phyloP scores from a whole-genome alignment of 2,329 filamentous ascomycete species.

The Aspergillus hortae region DNA sequence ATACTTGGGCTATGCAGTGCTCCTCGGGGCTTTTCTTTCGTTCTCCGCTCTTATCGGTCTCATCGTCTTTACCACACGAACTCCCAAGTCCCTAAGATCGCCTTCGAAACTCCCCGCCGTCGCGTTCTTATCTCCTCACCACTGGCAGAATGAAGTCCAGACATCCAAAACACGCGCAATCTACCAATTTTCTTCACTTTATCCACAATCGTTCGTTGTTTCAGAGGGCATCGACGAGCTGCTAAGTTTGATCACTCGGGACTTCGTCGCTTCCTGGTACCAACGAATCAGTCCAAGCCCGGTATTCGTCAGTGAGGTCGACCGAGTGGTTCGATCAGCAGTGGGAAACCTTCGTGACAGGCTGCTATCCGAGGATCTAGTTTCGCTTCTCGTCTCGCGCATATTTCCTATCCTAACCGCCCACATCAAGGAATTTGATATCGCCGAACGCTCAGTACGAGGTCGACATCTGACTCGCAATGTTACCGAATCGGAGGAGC shows the following conservation, averaged over 20 bases:
- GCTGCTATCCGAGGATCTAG: conserved; percentile 72
- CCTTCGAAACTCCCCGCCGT: conserved; percentile 41
- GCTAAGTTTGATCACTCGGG: conserved; percentile 70
- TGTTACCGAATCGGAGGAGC: conserved; percentile 92
- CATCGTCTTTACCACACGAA: conserved; percentile 55
- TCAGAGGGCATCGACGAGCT: conserved; percentile 77
- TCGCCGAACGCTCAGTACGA: conserved; percentile 81
- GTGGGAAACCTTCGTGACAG: conserved; percentile 68
- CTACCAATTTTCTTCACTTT: conserved; percentile 68
- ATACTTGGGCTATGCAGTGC: conserved; percentile 81
- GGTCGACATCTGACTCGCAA: conserved; percentile 84
- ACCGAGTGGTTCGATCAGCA: conserved; percentile 71
- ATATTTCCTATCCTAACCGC: conserved; percentile 83
- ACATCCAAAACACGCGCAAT: conserved; percentile 62
- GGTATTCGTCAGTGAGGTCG: conserved; percentile 80
- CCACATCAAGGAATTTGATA: conserved; percentile 86
- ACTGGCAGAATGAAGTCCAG: conserved; percentile 69
- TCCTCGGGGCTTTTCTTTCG: conserved; percentile 61
- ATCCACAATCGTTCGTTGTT: conserved; percentile 70
- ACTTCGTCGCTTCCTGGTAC: conserved; percentile 91
- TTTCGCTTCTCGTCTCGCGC: conserved; percentile 75
- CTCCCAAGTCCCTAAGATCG: conserved; percentile 37
- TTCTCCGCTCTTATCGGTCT: conserved; percentile 56
- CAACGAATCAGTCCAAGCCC: conserved; percentile 75
- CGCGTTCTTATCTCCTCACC: conserved; percentile 59